Conservation (phyloP, 805 yeast genomes). For the Nakazawaea holstii region DNA sequence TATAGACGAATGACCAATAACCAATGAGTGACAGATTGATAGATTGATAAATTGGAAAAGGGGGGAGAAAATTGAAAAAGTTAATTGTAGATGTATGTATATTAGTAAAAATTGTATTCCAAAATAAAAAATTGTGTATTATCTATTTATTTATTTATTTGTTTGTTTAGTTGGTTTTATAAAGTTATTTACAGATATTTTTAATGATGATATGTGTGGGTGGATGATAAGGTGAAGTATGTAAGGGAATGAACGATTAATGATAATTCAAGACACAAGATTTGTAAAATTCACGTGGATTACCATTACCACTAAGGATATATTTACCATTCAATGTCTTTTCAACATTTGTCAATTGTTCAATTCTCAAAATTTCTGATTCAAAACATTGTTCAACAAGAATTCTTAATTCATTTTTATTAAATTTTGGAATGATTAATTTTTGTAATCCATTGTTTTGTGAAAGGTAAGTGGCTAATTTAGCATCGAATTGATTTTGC, state of each 20-base stretch:
- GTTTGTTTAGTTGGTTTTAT: no score
- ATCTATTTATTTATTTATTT: no score
- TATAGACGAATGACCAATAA: background rate
- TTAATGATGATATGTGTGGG: no score
- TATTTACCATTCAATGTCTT: constrained; percentile 33
- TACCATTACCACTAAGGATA: constrained; percentile 60
- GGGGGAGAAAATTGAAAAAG: no score
- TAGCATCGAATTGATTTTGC: constrained; percentile 44
- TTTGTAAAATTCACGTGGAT: constrained; percentile 47
- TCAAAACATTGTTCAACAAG: constrained; percentile 34
- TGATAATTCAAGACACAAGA: constrained; percentile 29
- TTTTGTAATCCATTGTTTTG: constrained; percentile 21
- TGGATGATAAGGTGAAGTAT: no score
- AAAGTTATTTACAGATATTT: no score
- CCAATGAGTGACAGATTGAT: no score
- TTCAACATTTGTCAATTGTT: constrained; percentile 29
- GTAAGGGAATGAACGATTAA: no score
- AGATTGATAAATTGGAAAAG: no score
- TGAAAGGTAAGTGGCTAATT: constrained; percentile 42
- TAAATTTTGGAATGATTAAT: constrained; percentile 37
- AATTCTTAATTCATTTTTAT: constrained; percentile 37
- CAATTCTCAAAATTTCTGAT: constrained; percentile 34
- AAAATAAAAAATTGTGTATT: no score
- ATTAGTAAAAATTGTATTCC: no score
- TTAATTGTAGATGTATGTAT: no score